Evolutionary conservation across 2,329 filamentous ascomycete genomes (phyloP).

Genomic region (Beauveria rudraprayagi): DNA sequence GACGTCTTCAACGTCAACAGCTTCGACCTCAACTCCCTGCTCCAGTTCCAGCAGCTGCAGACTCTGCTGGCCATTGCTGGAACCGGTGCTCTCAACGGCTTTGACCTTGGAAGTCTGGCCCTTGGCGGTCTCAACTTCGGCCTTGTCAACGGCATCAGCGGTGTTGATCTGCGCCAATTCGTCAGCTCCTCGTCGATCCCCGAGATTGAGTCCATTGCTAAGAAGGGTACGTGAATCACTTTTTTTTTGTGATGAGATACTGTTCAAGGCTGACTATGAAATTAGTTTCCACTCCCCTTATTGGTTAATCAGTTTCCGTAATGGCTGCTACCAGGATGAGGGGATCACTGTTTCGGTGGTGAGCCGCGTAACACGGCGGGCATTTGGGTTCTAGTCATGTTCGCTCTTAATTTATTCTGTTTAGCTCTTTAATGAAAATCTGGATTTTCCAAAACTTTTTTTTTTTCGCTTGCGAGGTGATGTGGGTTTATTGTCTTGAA

Average conservation of each 20-base stretch:
- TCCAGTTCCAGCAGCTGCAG: slow-evolving; percentile 34
- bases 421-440: slow-evolving; percentile 2
- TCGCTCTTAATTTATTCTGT: not conserved
- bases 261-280: not conserved
- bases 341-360: not conserved
- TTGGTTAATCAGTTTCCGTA: not conserved
- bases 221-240: slow-evolving; percentile 16
- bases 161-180: slow-evolving; percentile 23
- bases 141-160: slow-evolving; percentile 20
- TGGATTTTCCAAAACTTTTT: not conserved
- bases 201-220: slow-evolving; percentile 22
- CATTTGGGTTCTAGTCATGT: not conserved
- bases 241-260: not conserved
- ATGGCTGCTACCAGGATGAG: not conserved
- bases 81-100: slow-evolving; percentile 23
- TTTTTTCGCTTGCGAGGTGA: not conserved
- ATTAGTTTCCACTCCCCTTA: slow-evolving; percentile 9
- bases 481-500: no score
- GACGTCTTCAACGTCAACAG: slow-evolving; percentile 31
- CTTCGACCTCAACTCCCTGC: slow-evolving; percentile 33
- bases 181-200: slow-evolving; percentile 20
- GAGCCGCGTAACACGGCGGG: not conserved
- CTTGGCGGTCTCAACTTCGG: slow-evolving; percentile 23
- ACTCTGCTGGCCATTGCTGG: slow-evolving; percentile 27
- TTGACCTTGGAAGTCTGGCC: slow-evolving; percentile 21